Conservation (phyloP, 2,329 filamentous ascomycete species). For the Colletotrichum sublineola region DNA sequence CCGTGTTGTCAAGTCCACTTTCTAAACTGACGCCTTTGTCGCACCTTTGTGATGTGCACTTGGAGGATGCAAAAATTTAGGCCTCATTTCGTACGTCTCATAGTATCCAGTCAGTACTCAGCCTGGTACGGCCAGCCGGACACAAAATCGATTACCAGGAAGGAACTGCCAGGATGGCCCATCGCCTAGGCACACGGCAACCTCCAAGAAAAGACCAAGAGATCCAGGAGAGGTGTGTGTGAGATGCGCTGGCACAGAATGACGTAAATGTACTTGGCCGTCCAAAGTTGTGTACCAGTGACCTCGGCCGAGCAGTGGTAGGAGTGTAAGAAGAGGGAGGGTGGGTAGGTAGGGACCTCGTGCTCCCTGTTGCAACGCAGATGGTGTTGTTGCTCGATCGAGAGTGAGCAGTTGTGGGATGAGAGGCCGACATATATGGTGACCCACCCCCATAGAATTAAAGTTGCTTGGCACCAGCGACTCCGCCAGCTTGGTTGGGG, state of each 20-base stretch:
- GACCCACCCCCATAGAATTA: conserved; percentile 33
- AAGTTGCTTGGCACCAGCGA: conserved; percentile 38
- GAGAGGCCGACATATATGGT: not conserved
- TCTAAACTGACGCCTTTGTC: not conserved
- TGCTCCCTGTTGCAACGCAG: conserved; percentile 27
- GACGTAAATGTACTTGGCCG: conserved; percentile 38
- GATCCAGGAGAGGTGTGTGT: conserved; percentile 18
- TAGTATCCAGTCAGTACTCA: not conserved
- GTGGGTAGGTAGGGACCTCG: conserved; percentile 9
- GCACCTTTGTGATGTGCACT: not conserved
- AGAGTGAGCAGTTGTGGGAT: conserved; percentile 18
- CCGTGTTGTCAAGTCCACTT: not conserved
- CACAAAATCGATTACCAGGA: not conserved
- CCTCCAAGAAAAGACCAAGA: conserved; percentile 25
- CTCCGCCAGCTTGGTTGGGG: conserved; percentile 39
- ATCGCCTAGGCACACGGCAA: not conserved
- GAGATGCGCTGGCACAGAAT: conserved; percentile 39
- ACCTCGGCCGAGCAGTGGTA: not conserved
- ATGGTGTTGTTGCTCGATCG: conserved; percentile 19
- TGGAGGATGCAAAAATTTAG: not conserved
- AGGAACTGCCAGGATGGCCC: not conserved
- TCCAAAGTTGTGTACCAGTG: not conserved
- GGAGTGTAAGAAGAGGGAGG: not conserved
- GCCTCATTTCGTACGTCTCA: not conserved
- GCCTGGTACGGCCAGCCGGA: not conserved